A percentile compares a stretch with the other conserved stretches of the same genome.
Conservation (phyloP, 1,284 basidiomycete species). For the Leccinum fallax region DNA sequence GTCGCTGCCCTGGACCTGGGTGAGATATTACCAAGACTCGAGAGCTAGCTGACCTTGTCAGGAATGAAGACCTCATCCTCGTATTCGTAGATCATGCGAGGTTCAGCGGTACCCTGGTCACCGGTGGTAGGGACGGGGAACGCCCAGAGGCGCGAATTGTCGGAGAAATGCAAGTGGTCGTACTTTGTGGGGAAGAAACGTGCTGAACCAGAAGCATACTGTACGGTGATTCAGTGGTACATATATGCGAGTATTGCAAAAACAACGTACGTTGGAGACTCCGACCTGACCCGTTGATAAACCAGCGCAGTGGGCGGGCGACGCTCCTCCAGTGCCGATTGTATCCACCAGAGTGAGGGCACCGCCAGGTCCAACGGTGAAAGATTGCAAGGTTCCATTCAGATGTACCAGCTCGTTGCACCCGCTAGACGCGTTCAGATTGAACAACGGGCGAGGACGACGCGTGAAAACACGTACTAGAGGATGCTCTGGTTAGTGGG, state of each 20-base stretch:
- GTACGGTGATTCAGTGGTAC: neutral
- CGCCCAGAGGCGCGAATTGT: conserved; percentile 46
- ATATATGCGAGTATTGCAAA: neutral
- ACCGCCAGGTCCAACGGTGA: conserved; percentile 49
- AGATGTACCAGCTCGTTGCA: conserved; percentile 48
- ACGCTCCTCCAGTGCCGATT: conserved; percentile 49
- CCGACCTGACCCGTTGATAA: conserved; percentile 60
- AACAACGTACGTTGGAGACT: conserved; percentile 52
- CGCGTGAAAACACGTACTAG: conserved; percentile 46
- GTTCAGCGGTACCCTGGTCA: conserved; percentile 49
- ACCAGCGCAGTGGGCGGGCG: conserved; percentile 52
- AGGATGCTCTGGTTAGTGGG: conserved; percentile 48
- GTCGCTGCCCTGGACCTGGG: conserved; percentile 53
- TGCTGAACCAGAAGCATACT: conserved; percentile 63
- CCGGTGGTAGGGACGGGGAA: conserved; percentile 48
- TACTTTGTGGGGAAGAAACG: conserved; percentile 50
- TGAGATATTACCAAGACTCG: neutral
- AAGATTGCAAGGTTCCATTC: conserved; percentile 58
- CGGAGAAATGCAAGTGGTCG: conserved; percentile 45
- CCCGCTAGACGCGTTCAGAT: conserved; percentile 42
- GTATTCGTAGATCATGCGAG: conserved; percentile 63
- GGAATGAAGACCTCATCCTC: conserved; percentile 59
- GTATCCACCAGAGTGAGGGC: conserved; percentile 49
- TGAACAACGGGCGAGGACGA: conserved; percentile 6
- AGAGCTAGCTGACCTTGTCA: conserved; percentile 52